Evolutionary conservation across 495 filamentous ascomycete species (phyloP).

Genomic region (Tricharina praecox): DNA sequence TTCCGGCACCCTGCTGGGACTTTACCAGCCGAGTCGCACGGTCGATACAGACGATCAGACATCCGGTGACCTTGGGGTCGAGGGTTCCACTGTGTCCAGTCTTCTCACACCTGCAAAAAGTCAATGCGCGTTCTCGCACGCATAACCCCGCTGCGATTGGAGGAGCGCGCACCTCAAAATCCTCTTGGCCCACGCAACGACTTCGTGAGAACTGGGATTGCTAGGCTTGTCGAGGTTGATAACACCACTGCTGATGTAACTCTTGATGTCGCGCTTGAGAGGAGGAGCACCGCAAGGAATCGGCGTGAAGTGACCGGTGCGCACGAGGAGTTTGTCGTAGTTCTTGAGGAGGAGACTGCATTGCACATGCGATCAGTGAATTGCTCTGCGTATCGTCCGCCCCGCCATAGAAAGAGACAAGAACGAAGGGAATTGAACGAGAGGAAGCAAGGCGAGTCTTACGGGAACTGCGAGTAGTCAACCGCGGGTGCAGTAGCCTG

Average conservation of each 20-base stretch:
- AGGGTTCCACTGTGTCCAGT: slow-evolving; percentile 95
- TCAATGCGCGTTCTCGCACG: neutral
- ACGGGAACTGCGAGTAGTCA: slow-evolving; percentile 66
- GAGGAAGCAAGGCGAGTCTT: slow-evolving; percentile 6
- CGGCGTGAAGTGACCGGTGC: slow-evolving; percentile 83
- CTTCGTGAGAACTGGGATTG: slow-evolving; percentile 94
- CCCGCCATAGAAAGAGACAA: neutral
- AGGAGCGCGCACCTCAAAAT: slow-evolving; percentile 56
- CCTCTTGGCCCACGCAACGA: slow-evolving; percentile 96
- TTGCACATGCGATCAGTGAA: neutral
- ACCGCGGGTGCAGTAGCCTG: slow-evolving; percentile 51
- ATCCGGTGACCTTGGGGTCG: slow-evolving; percentile 87
- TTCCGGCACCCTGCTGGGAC: slow-evolving; percentile 82
- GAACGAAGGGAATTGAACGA: neutral
- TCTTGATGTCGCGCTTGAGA: slow-evolving; percentile 79
- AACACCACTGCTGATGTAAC: slow-evolving; percentile 85
- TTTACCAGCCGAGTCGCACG: slow-evolving; percentile 93
- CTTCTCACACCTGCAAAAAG: slow-evolving; percentile 58
- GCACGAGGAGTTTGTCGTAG: slow-evolving; percentile 69
- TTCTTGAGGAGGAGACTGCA: slow-evolving; percentile 54
- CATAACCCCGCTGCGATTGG: neutral
- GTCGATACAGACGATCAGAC: slow-evolving; percentile 88
- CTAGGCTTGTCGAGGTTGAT: slow-evolving; percentile 98
- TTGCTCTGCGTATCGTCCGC: no score
- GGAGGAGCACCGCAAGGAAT: slow-evolving; percentile 78